phyloP scores from a whole-genome alignment of 495 filamentous ascomycete genomes.

The Aspergillus conjunctus region DNA sequence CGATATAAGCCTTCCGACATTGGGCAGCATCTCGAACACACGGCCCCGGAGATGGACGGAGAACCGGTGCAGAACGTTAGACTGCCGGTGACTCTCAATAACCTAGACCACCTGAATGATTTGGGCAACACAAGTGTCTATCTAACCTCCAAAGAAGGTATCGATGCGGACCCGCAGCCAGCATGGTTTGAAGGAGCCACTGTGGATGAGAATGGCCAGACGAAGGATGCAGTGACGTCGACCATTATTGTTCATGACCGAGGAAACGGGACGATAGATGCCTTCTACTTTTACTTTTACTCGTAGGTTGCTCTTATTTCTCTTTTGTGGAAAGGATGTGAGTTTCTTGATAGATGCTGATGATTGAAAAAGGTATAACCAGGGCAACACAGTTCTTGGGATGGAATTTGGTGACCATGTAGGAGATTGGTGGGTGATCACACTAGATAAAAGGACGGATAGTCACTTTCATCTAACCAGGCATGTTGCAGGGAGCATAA shows the following conservation, averaged over 20 bases:
- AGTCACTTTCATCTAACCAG: not conserved
- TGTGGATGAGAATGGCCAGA: slow-evolving; percentile 52
- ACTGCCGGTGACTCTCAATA: slow-evolving; percentile 54
- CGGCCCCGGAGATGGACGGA: slow-evolving; percentile 56
- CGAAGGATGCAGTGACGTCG: slow-evolving; percentile 46
- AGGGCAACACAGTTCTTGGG: slow-evolving; percentile 50
- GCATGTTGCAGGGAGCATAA: slow-evolving; percentile 56
- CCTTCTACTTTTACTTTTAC: slow-evolving; percentile 72
- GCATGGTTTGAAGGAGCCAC: slow-evolving; percentile 55
- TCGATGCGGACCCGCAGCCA: slow-evolving; percentile 51
- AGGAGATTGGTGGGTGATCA: slow-evolving; percentile 56
- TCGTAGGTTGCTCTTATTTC: slow-evolving; percentile 40
- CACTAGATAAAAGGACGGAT: not conserved
- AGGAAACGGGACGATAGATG: slow-evolving; percentile 57
- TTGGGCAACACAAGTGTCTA: slow-evolving; percentile 55
- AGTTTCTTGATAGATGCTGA: not conserved
- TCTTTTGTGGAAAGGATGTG: no score
- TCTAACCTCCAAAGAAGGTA: slow-evolving; percentile 60
- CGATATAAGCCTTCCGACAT: slow-evolving; percentile 62
- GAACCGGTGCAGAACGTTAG: slow-evolving; percentile 42
- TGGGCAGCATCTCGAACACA: slow-evolving; percentile 55
- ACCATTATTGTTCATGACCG: slow-evolving; percentile 60
- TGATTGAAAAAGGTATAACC: slow-evolving; percentile 44
- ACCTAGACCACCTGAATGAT: slow-evolving; percentile 56
- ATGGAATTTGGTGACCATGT: slow-evolving; percentile 62